phyloP scores from a whole-genome alignment of 148 eudicot species.

The Rhododendron griersonianum region DNA sequence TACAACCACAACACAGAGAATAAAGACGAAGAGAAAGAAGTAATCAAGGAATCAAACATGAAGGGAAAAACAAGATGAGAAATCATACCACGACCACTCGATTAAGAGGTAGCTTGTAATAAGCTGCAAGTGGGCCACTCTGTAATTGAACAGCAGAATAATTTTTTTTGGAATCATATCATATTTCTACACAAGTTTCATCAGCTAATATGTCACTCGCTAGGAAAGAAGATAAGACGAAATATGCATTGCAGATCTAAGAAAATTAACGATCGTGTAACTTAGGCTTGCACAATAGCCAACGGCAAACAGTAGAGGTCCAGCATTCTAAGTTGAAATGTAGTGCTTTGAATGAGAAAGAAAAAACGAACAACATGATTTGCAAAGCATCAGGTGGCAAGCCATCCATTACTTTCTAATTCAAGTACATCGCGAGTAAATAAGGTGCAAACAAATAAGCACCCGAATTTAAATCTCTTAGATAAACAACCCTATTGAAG shows the following conservation, averaged over 20 bases:
- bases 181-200: not conserved
- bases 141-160: slow-evolving; percentile 25
- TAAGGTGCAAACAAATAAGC: not conserved
- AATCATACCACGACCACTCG: slow-evolving; percentile 73
- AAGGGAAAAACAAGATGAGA: not conserved
- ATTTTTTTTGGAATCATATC: not conserved
- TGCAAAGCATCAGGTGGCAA: not conserved
- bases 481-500: not conserved
- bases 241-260: not conserved
- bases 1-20: slow-evolving; percentile 20
- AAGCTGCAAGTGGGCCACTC: slow-evolving; percentile 92
- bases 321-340: not conserved
- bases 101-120: slow-evolving; percentile 81
- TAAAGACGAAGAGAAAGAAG: not conserved
- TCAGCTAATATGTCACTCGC: not conserved
- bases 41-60: not conserved
- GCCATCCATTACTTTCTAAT: not conserved
- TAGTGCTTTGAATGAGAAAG: not conserved
- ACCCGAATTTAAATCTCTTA: not conserved
- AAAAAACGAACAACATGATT: not conserved
- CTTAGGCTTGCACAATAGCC: not conserved
- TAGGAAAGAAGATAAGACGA: not conserved
- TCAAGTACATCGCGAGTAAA: not conserved
- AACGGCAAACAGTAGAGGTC: not conserved
- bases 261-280: not conserved